A percentile compares a stretch with the other conserved stretches of the same genome.
Evolutionary conservation across 495 filamentous ascomycete species (phyloP).

Genomic region (Aspergillus biplanus): DNA sequence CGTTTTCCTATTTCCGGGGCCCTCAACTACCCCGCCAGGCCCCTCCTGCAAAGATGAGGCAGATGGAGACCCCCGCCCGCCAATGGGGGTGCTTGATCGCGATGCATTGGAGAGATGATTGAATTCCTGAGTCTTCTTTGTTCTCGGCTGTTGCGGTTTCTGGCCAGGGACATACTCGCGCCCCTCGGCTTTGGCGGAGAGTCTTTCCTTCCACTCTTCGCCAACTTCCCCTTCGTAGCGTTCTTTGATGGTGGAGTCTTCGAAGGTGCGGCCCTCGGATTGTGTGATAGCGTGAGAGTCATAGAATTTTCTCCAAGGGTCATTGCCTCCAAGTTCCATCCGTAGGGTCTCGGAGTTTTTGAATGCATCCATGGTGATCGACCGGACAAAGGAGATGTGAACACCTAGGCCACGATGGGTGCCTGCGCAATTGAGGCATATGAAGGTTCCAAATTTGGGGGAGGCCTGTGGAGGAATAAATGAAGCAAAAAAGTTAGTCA

Average conservation of each 20-base stretch:
- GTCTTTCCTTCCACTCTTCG: conserved; percentile 93
- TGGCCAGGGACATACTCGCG: conserved; percentile 75
- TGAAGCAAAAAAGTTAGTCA: background rate
- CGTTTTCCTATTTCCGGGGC: conserved; percentile 51
- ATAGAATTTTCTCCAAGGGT: conserved; percentile 83
- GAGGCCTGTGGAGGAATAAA: conserved; percentile 50
- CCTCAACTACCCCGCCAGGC: conserved; percentile 29
- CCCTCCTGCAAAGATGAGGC: conserved; percentile 20
- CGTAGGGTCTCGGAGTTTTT: conserved; percentile 83
- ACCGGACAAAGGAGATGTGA: conserved; percentile 96
- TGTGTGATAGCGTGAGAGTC: conserved; percentile 69
- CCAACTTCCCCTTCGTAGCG: conserved; percentile 84
- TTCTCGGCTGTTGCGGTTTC: conserved; percentile 29
- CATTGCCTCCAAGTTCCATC: conserved; percentile 87
- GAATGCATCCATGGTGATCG: conserved; percentile 97
- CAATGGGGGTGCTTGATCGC: conserved; percentile 40
- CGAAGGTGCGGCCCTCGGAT: conserved; percentile 63
- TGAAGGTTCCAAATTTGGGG: conserved; percentile 85
- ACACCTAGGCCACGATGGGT: conserved; percentile 94
- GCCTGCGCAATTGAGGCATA: conserved; percentile 94
- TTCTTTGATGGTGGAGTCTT: conserved; percentile 76
- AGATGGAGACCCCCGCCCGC: conserved; percentile 40
- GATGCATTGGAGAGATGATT: conserved; percentile 18
- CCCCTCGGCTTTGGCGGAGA: conserved; percentile 83
- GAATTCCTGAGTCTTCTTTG: conserved; percentile 38